Percentiles rank a stretch among this genome's conserved stretches.
phyloP scores from a whole-genome alignment of 2,329 filamentous ascomycete species.

The Teratosphaeria nubilosa region DNA sequence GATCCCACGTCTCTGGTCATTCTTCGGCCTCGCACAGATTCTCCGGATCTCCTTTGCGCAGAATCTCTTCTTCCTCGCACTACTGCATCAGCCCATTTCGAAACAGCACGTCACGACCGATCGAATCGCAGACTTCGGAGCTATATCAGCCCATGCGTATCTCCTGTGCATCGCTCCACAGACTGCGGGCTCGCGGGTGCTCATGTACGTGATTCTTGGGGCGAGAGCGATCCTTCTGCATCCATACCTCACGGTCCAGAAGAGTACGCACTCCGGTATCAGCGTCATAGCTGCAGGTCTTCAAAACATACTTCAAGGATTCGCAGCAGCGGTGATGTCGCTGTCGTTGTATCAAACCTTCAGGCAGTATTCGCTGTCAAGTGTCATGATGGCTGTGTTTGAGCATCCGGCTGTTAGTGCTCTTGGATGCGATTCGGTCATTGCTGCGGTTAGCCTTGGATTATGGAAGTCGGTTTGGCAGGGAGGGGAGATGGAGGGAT shows the following conservation, averaged over 20 bases:
- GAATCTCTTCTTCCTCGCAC: constrained; percentile 25
- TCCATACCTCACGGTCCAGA: not conserved
- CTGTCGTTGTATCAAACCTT: not conserved
- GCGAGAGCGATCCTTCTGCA: not conserved
- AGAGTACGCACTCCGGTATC: not conserved
- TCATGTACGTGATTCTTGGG: not conserved
- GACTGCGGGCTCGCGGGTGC: not conserved
- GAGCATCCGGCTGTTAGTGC: constrained; percentile 23
- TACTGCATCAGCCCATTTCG: constrained; percentile 10
- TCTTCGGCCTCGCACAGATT: constrained; percentile 26
- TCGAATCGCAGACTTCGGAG: not conserved
- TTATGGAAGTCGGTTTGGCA: constrained; percentile 6
- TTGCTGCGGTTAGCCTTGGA: constrained; percentile 11
- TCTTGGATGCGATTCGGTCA: constrained; percentile 20
- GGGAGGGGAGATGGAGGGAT: not conserved
- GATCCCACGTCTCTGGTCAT: constrained; percentile 22
- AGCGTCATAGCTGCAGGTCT: not conserved
- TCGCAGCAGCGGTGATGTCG: not conserved
- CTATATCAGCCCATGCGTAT: not conserved
- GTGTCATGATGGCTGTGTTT: constrained; percentile 8
- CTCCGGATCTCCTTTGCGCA: constrained; percentile 25
- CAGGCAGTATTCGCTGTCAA: not conserved
- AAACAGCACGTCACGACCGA: not conserved
- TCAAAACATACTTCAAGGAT: not conserved
- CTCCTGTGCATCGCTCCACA: not conserved